Evolutionary conservation across 495 filamentous ascomycete species (phyloP), one percentile per base, ranked within the genome.

Genomic region (Podospora didyma): DNA sequence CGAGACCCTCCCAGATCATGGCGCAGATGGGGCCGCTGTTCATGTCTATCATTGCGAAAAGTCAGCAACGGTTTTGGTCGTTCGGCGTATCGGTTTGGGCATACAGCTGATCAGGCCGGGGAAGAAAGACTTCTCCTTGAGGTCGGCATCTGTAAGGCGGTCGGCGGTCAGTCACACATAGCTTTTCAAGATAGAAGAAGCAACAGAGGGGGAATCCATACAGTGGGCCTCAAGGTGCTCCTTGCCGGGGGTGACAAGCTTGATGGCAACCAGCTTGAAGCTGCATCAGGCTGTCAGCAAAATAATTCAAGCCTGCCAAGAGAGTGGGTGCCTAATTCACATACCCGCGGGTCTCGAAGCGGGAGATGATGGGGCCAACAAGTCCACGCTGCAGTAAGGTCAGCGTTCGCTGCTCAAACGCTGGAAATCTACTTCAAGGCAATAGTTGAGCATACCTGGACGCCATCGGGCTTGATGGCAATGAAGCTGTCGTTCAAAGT

Each of bases 1-100:
- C 92, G 79, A 86, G 86, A 65, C 94, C 94, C 76, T 97, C 90
- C 94, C 94, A 98, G 74, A 98, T 87, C 93, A 97, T 98, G 75
- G 94, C 94, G 81, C 82, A 86, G 80, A 98, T 92, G 67, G 94
- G 94, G 72, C 94, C 94, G 79, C 85, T 89, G 76, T 88, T 82
- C 94, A 98, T 98, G 83, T 97, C 92, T 96, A 61, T 61, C 16
- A 16, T 49, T n/a, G n/a, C n/a, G n/a, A 9, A 39, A 26, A 44
- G 68, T 74, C 54, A 78, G 71, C 24, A 53, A 20, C n/a, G 22
- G 24, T 16, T 16, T 59, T 47, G 34, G 45, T 56, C 65, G 58
- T 4, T 37, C n/a, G 35, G 1, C 26, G 16, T 22, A 35, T 34
- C 12, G 39, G 11, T n/a, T n/a, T n/a, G 4, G 21, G 55, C 75